A percentile compares a stretch with the other conserved stretches of the same genome.
These are phyloP conservation scores for Quercus robur DNA, from an alignment of 306 rosid genomes.

Conservation along the genomic window DNA sequence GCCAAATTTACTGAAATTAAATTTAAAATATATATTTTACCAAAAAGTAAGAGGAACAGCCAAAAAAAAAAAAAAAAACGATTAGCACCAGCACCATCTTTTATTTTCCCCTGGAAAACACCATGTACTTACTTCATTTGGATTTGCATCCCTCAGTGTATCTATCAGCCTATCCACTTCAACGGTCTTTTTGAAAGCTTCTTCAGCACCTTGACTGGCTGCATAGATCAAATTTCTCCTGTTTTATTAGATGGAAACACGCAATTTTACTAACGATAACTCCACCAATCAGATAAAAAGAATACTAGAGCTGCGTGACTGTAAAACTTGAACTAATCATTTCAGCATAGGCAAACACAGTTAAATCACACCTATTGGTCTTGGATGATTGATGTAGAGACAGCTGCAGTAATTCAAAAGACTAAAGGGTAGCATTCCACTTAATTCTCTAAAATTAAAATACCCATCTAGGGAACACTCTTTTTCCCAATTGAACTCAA, in stretches of 20 bases:
- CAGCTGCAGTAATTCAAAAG: too few relatives aligned
- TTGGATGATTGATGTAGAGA: neutral
- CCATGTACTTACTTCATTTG: conserved; percentile 47
- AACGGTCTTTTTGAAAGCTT: conserved; percentile 83
- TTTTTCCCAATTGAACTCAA: neutral
- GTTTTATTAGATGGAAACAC: conserved; percentile 75
- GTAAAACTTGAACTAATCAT: neutral
- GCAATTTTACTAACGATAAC: conserved; percentile 46
- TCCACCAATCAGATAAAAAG: conserved; percentile 20
- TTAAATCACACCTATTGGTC: neutral
- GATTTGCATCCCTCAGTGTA: conserved; percentile 67
- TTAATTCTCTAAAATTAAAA: neutral
- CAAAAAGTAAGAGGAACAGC: neutral
- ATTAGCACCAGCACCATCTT: neutral
- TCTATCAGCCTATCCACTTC: conserved; percentile 86
- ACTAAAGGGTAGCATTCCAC: neutral
- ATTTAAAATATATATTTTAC: neutral
- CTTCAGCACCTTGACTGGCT: conserved; percentile 86
- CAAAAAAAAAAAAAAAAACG: neutral
- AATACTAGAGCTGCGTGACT: neutral
- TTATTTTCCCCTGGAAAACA: neutral
- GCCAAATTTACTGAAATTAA: neutral
- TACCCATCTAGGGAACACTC: neutral
- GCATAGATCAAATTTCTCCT: conserved; percentile 95
- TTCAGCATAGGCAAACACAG: neutral